Evolutionary conservation across 305 asterid genomes (phyloP).

Genomic region (Striga hermonthica): DNA sequence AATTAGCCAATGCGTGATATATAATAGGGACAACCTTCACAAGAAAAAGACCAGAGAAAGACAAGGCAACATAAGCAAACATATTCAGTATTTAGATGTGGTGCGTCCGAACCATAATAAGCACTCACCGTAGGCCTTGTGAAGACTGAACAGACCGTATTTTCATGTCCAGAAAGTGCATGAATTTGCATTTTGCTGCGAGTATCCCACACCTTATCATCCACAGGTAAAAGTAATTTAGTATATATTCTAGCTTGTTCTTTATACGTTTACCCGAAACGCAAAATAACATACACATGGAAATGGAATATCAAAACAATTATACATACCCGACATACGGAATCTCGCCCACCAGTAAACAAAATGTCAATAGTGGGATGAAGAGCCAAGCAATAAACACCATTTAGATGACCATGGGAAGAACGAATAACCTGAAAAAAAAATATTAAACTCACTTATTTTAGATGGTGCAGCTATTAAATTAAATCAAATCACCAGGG

Average conservation of each 20-base stretch:
- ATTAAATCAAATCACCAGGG: conserved; percentile 24
- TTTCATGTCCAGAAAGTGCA: conserved; percentile 92
- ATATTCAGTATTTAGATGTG: background rate
- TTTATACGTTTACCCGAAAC: conserved; percentile 14
- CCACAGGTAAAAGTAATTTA: conserved; percentile 22
- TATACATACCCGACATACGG: conserved; percentile 84
- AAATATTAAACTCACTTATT: conserved; percentile 16
- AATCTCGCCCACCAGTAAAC: conserved; percentile 96
- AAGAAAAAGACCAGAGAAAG: background rate
- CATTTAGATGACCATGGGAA: conserved; percentile 95
- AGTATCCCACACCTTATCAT: conserved; percentile 87
- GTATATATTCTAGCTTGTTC: conserved; percentile 20
- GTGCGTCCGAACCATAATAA: conserved; percentile 18
- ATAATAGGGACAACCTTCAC: background rate
- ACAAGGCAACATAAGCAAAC: background rate
- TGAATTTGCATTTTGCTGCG: conserved; percentile 91
- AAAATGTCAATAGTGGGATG: conserved; percentile 92
- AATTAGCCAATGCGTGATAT: no score
- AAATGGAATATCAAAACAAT: background rate
- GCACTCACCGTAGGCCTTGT: conserved; percentile 74
- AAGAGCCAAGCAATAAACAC: conserved; percentile 92
- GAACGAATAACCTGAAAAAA: conserved; percentile 56
- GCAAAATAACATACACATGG: background rate
- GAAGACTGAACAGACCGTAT: conserved; percentile 96
- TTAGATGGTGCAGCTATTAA: conserved; percentile 20